These are phyloP conservation scores for Hypsizygus marmoreus DNA, from an alignment of 768 basidiomycete genomes.

Conservation along the genomic window DNA sequence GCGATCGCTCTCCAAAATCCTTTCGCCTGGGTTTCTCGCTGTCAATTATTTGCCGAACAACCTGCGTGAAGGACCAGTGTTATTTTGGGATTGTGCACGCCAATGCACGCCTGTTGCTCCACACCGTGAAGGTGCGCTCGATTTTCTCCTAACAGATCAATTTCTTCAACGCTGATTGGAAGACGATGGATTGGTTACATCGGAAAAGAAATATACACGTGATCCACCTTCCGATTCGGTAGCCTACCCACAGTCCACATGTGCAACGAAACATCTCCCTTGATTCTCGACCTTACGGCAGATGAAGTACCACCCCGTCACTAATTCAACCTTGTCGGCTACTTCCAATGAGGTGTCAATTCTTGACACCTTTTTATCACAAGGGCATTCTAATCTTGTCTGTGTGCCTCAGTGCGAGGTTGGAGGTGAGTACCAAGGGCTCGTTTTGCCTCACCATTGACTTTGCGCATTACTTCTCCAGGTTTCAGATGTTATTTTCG, in stretches of 20 bases:
- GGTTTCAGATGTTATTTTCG: not conserved
- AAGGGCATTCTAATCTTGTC: constrained; percentile 4
- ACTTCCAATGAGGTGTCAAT: constrained; percentile 6
- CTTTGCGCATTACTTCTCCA: not conserved
- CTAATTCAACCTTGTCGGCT: not conserved
- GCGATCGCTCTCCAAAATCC: not conserved
- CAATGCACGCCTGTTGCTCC: not conserved
- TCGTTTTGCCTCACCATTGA: not conserved
- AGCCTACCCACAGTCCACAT: not conserved
- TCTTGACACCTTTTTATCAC: constrained; percentile 2
- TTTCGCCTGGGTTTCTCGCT: not conserved
- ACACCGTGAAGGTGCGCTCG: not conserved
- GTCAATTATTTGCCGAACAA: too few relatives aligned
- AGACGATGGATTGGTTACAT: too few relatives aligned
- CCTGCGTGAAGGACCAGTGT: not conserved
- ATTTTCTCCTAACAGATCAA: not conserved
- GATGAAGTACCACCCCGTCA: not conserved
- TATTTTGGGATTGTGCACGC: constrained; percentile 1
- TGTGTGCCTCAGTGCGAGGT: not conserved
- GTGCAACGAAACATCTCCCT: not conserved
- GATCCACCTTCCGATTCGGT: not conserved
- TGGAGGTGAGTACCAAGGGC: not conserved
- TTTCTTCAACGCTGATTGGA: constrained; percentile 1
- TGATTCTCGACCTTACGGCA: not conserved
- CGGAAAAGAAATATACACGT: not conserved